A percentile compares a stretch with the other conserved stretches of the same genome.
Conservation (phyloP, 2,329 filamentous ascomycete genomes). For the Seiridium unicorne region DNA sequence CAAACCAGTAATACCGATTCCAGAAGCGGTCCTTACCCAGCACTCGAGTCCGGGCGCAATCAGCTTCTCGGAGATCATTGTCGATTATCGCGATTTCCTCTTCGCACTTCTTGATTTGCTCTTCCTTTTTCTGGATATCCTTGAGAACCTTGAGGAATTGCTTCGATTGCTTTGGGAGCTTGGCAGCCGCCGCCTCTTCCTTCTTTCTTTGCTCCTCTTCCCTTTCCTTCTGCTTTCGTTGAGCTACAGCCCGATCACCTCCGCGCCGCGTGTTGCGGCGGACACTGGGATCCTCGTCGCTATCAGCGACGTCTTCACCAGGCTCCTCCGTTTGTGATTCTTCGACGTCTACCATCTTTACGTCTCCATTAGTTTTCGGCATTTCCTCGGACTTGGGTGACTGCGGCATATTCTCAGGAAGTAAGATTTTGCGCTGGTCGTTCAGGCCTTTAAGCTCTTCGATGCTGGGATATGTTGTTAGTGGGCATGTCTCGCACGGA, state of each 20-base stretch:
- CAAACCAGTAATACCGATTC: constrained; percentile 99
- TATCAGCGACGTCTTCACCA: constrained; percentile 64
- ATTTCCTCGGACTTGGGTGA: constrained; percentile 51
- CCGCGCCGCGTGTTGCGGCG: constrained; percentile 57
- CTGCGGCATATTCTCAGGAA: constrained; percentile 70
- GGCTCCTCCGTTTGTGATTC: constrained; percentile 56
- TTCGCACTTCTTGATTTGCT: constrained; percentile 76
- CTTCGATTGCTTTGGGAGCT: constrained; percentile 77
- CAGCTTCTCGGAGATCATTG: constrained; percentile 88
- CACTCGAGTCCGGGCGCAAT: constrained; percentile 85
- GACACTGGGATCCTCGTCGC: constrained; percentile 64
- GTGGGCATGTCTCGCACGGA: constrained; percentile 5
- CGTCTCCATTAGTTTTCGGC: constrained; percentile 52
- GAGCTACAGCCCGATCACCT: constrained; percentile 67
- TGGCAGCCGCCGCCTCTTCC: constrained; percentile 61
- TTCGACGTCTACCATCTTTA: constrained; percentile 62
- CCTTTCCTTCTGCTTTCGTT: constrained; percentile 73
- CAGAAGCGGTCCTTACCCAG: constrained; percentile 95
- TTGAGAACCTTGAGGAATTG: constrained; percentile 85
- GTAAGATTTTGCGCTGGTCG: constrained; percentile 69
- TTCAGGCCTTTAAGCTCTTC: constrained; percentile 71
- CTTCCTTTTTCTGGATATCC: constrained; percentile 85
- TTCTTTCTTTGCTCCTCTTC: constrained; percentile 69
- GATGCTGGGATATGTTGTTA: constrained; percentile 45
- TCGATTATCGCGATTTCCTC: constrained; percentile 82